Percentiles rank a stretch among this genome's conserved stretches.
phyloP scores from a whole-genome alignment of 2,329 filamentous ascomycete species.

The Pyrenophora seminiperda region DNA sequence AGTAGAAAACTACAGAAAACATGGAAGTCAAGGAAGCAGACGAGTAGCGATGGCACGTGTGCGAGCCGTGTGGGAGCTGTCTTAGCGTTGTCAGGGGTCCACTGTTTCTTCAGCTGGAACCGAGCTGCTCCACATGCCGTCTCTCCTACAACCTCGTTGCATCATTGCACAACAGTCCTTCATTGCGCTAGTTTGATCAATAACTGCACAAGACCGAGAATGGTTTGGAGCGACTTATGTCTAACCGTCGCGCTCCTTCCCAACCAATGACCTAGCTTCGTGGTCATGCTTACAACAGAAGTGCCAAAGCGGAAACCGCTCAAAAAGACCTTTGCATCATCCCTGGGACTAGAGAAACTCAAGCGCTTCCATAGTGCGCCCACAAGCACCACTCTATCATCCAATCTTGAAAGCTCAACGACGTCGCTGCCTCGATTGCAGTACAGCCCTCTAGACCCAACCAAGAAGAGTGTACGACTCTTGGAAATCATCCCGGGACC shows the following conservation, averaged over 20 bases:
- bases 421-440: background rate
- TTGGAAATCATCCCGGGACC: conserved; percentile 10
- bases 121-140: background rate
- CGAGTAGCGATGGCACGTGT: background rate
- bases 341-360: conserved; percentile 5
- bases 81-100: background rate
- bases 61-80: background rate
- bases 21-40: background rate
- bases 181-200: no score
- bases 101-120: background rate
- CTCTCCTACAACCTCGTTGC: background rate
- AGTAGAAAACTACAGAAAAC: no score
- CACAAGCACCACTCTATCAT: background rate
- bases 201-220: no score
- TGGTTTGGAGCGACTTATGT: no score
- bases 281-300: background rate
- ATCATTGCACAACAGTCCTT: no score
- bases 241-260: no score
- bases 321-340: conserved; percentile 8
- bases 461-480: conserved; percentile 13
- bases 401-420: background rate
- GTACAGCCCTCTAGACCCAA: conserved; percentile 11
- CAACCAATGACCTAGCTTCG: background rate
- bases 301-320: conserved; percentile 2
- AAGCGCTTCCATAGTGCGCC: conserved; percentile 6